Percentiles rank a stretch among this genome's conserved stretches.
phyloP scores from a whole-genome alignment of 176 grass and related monocot species.

The Ensete ventricosum region DNA sequence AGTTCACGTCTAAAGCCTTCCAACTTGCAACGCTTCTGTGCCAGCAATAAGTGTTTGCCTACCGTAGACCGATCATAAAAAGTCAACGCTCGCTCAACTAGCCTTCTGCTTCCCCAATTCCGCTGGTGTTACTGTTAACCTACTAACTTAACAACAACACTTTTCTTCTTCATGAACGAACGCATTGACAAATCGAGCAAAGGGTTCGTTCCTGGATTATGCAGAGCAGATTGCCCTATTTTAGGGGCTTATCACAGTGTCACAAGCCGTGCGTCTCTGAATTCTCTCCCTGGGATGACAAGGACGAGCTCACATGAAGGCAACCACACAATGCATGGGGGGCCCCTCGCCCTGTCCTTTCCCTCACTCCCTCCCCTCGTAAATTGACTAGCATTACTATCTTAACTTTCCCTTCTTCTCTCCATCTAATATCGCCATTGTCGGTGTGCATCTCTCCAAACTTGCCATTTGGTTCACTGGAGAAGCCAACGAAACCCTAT shows the following conservation, averaged over 20 bases:
- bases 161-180: not conserved
- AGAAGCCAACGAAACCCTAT: not conserved
- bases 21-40: no score
- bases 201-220: not conserved
- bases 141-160: no score
- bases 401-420: constrained; percentile 11
- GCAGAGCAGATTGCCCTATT: not conserved
- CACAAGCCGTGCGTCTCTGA: constrained; percentile 2
- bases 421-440: not conserved
- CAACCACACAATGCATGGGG: constrained; percentile 27
- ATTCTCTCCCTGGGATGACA: constrained; percentile 5
- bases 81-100: no score
- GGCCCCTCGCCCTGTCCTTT: not conserved
- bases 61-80: no score
- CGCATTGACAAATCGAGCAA: not conserved
- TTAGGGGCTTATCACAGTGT: not conserved
- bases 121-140: no score
- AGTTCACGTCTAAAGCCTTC: no score
- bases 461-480: constrained; percentile 11
- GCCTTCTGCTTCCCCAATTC: no score
- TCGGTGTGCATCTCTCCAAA: not conserved
- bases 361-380: not conserved
- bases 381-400: not conserved
- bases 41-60: no score
- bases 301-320: constrained; percentile 28